Base-by-base conservation (phyloP, 768 basidiomycete species). In the Gautieria morchelliformis region DNA sequence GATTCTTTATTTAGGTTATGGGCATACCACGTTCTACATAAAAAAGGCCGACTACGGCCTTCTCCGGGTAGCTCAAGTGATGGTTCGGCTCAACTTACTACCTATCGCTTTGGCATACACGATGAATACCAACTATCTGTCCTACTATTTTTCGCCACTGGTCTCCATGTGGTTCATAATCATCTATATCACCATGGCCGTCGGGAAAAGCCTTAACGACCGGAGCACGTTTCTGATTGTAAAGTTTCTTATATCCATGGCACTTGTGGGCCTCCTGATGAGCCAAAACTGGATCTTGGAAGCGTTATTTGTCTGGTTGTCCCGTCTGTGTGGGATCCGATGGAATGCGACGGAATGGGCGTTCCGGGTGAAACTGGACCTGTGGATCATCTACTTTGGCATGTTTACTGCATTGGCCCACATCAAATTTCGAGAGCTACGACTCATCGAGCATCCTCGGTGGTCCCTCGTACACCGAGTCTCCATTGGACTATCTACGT, bases 71-170 rank as follows among this genome's bases (percentile, higher is more conserved):
- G 83, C 85, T 22, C 85, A 84, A 69, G 85, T 87, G 58, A 69
- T 94, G 65, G 79, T 93, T 56, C 82, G 93, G 19, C 73, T 94
- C 58, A 96, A 95, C 71, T 70, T 94, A 33, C 75, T 93, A 45
- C 91, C 92, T 5, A 72, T 95, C 53, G 71, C 84, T 24, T 78
- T 96, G 48, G 85, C 87, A 8, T 96, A 94, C 72, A 80, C 84
- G 45, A 93, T 95, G 92, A 82, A 93, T 73, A 92, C 90, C 58
- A 79, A 91, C 69, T 96, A 93, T 70, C 81, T 92, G 61, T 89
- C 82, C 49, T 93, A 93, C 70, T 95, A 93, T 71, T 93, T 93
- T 65, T 79, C 90, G 10, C 93, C 93, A 8, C 76, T 95, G 64
- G 91, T 93, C 30, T 88, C 91, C 22, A 80, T 87, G 81, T 93